A percentile compares a stretch with the other conserved stretches of the same genome.
Conservation (phyloP, 2,329 filamentous ascomycete species). For the Trichoderma citrinoviride region DNA sequence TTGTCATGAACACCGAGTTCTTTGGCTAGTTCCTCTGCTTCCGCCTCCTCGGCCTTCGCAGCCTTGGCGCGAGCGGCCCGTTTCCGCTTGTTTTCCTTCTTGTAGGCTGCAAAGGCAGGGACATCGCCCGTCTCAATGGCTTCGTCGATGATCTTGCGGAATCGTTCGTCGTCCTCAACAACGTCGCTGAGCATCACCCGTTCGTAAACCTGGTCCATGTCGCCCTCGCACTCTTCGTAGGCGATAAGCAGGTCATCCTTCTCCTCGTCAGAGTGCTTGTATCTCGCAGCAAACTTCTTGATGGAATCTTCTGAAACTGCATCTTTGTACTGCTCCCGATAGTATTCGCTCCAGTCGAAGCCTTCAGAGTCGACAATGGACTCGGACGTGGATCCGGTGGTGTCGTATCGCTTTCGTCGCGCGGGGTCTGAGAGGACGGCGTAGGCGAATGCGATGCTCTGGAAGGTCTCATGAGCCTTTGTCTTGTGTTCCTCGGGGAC, state of each 20-base stretch:
- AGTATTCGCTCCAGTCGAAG: slow-evolving; percentile 91
- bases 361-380: slow-evolving; percentile 72
- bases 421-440: slow-evolving; percentile 82
- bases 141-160: slow-evolving; percentile 73
- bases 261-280: slow-evolving; percentile 87
- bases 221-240: slow-evolving; percentile 70
- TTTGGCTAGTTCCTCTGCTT: slow-evolving; percentile 73
- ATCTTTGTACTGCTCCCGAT: slow-evolving; percentile 77
- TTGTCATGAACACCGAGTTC: slow-evolving; percentile 72
- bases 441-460: slow-evolving; percentile 89
- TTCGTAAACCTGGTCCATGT: slow-evolving; percentile 76
- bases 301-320: slow-evolving; percentile 73
- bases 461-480: slow-evolving; percentile 76
- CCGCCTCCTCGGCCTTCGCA: slow-evolving; percentile 64
- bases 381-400: slow-evolving; percentile 85
- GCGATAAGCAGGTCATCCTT: slow-evolving; percentile 70
- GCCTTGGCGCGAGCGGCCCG: slow-evolving; percentile 57
- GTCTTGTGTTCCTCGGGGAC: slow-evolving; percentile 64
- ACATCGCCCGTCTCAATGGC: slow-evolving; percentile 73
- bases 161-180: slow-evolving; percentile 79
- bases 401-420: slow-evolving; percentile 82
- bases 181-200: slow-evolving; percentile 83
- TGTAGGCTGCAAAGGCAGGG: slow-evolving; percentile 64
- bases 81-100: slow-evolving; percentile 67
- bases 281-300: slow-evolving; percentile 69